Conservation (phyloP, 345 rosid genomes). For the Arabidopsis arenosa region DNA sequence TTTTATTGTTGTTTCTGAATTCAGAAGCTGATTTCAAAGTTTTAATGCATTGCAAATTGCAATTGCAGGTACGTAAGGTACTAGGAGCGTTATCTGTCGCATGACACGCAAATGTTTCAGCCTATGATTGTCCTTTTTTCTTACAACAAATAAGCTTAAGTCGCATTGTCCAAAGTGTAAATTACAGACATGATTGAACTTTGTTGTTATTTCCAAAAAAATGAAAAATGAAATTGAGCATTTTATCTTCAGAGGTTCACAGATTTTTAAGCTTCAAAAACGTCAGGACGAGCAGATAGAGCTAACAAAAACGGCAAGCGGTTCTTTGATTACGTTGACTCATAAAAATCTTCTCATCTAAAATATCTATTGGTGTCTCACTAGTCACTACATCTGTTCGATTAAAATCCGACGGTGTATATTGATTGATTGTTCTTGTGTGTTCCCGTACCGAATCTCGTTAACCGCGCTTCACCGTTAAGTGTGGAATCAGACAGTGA, state of each 20-base stretch:
- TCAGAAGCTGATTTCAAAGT: not conserved
- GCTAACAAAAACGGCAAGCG: slow-evolving; percentile 8
- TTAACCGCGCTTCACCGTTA: slow-evolving; percentile 17
- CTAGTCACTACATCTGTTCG: not conserved
- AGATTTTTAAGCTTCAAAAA: slow-evolving; percentile 6
- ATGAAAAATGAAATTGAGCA: not conserved
- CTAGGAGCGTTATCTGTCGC: slow-evolving; percentile 23
- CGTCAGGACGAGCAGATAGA: not conserved
- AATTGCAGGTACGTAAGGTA: slow-evolving; percentile 37
- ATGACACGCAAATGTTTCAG: slow-evolving; percentile 27
- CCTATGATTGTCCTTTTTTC: slow-evolving; percentile 30
- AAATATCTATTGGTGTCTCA: not conserved
- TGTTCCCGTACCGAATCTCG: not conserved
- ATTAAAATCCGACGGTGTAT: slow-evolving; percentile 27
- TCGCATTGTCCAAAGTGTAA: slow-evolving; percentile 31
- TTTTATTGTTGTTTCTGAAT: not conserved
- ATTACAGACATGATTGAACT: slow-evolving; percentile 21
- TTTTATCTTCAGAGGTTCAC: not conserved
- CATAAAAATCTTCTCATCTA: not conserved
- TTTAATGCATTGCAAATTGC: slow-evolving; percentile 26
- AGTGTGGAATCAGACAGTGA: slow-evolving; percentile 12
- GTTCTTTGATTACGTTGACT: slow-evolving; percentile 7
- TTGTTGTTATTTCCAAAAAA: not conserved
- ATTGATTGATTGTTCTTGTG: not conserved
- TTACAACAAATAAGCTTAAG: slow-evolving; percentile 11